Evolutionary conservation across 2,329 filamentous ascomycete species (phyloP), one percentile per base, ranked within the genome.

Genomic region (Phialophora macrospora): DNA sequence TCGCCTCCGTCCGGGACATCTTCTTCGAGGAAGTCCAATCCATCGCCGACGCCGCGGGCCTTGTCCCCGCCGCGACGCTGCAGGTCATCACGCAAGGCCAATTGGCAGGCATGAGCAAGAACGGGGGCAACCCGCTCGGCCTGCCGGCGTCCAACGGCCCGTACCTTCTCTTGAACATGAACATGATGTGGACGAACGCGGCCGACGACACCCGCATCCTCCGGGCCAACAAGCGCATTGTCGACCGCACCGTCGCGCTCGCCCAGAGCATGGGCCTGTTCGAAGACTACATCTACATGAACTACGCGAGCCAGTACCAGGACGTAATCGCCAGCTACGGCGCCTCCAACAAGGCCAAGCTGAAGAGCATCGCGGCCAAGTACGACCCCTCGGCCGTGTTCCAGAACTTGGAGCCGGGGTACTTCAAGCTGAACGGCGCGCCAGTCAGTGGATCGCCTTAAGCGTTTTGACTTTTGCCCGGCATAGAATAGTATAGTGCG

Each of bases 231-330:
- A 63, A 73, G 3, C 69, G 68, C 7, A 72, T 79, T 64, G 69
- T 74, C 48, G 61, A 71, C 14, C 62, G 72, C 44, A 70, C 78
- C 59, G 65, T 71, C 52, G 67, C 73, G 62, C 62, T 73, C 69
- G 73, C 75, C 63, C 70, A 76, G 68, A 63, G 66, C 61, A 68
- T 70, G 41, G 75, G 74, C 0, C 38, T 79, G 4, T 65, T 68
- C 34, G 68, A 74, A 12, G 63, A 73, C 34, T 83, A 75, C 63
- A 68, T 81, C 26, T 83, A 82, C 68, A 79, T 82, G 77, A 83
- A 83, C 70, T 82, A 83, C 64, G 81, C 81, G 6, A 75, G 75
- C 60, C 74, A 75, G 71, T 79, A 74, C 63, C 80, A 84, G 69
- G 75, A 78, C 66, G 76, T 79, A 0, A 70, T 83, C 46, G 64